phyloP scores from a whole-genome alignment of 257 asterid genomes.

The Mentha longifolia region DNA sequence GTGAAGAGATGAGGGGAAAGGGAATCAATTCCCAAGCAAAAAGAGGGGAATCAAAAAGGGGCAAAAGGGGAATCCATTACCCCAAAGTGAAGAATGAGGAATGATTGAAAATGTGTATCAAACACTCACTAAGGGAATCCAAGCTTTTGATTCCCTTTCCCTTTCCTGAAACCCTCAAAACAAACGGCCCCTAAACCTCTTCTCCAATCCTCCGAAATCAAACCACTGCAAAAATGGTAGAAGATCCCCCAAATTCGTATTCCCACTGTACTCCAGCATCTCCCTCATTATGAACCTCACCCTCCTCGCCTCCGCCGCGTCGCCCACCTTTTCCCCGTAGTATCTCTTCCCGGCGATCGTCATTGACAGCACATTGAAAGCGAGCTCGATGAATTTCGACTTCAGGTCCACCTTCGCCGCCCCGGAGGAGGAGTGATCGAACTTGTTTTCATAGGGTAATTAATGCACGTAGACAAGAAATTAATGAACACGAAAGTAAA shows the following conservation, averaged over 20 bases:
- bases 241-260: conserved; percentile 40
- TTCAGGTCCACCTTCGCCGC: conserved; percentile 37
- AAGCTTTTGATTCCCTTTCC: too few relatives aligned
- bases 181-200: conserved; percentile 23
- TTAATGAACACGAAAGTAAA: too few relatives aligned
- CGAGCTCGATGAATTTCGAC: conserved; percentile 34
- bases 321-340: conserved; percentile 41
- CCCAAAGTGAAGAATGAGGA: too few relatives aligned
- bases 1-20: too few relatives aligned
- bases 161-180: too few relatives aligned
- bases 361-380: conserved; percentile 45
- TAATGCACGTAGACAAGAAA: too few relatives aligned
- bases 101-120: too few relatives aligned
- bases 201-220: conserved; percentile 38
- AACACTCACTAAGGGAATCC: too few relatives aligned
- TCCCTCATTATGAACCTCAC: conserved; percentile 39
- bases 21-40: too few relatives aligned
- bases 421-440: conserved; percentile 9
- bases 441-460: too few relatives aligned
- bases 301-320: conserved; percentile 42
- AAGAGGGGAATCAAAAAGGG: too few relatives aligned
- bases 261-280: conserved; percentile 40
- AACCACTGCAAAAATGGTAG: conserved; percentile 46
- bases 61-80: too few relatives aligned
- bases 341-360: conserved; percentile 45